phyloP scores from a whole-genome alignment of 768 basidiomycete species.

The Mycena leptocephala region DNA sequence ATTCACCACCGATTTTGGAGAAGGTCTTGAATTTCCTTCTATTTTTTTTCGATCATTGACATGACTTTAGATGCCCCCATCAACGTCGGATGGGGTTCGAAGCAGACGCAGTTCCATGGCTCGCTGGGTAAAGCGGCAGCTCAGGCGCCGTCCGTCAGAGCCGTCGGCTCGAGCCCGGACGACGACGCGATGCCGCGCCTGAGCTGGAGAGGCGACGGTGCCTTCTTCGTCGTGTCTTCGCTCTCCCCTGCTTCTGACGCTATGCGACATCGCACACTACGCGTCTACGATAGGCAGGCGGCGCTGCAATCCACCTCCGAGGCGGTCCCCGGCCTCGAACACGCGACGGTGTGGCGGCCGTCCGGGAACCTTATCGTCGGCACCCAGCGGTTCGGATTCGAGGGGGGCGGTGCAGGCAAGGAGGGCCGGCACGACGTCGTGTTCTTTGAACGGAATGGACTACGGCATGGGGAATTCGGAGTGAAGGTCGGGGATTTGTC shows the following conservation, averaged over 20 bases:
- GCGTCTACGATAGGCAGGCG: slow-evolving; percentile 85
- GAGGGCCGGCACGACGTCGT: slow-evolving; percentile 88
- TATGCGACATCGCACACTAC: slow-evolving; percentile 69
- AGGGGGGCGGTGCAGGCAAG: slow-evolving; percentile 77
- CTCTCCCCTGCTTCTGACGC: slow-evolving; percentile 63
- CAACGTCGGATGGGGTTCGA: slow-evolving; percentile 98
- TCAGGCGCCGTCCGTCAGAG: slow-evolving; percentile 59
- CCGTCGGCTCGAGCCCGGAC: slow-evolving; percentile 72
- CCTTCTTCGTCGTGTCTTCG: slow-evolving; percentile 89
- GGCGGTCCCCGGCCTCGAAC: slow-evolving; percentile 86
- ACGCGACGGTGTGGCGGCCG: slow-evolving; percentile 87
- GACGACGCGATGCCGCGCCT: slow-evolving; percentile 84
- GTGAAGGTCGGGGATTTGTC: slow-evolving; percentile 59
- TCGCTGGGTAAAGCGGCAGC: slow-evolving; percentile 92
- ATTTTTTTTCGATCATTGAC: slow-evolving; percentile 16
- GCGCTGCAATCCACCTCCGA: slow-evolving; percentile 90
- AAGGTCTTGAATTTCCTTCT: slow-evolving; percentile 64
- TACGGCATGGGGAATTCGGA: slow-evolving; percentile 92
- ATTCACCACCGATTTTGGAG: slow-evolving; percentile 85
- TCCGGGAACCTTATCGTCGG: slow-evolving; percentile 89
- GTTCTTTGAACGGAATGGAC: slow-evolving; percentile 96
- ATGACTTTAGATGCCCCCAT: slow-evolving; percentile 82
- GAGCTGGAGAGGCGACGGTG: slow-evolving; percentile 95
- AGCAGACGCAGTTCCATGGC: slow-evolving; percentile 97
- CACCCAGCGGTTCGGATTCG: slow-evolving; percentile 87